Evolutionary conservation across 2,329 filamentous ascomycete genomes (phyloP), one percentile per base, ranked within the genome.

Genomic region (Sphaerulina populicola): DNA sequence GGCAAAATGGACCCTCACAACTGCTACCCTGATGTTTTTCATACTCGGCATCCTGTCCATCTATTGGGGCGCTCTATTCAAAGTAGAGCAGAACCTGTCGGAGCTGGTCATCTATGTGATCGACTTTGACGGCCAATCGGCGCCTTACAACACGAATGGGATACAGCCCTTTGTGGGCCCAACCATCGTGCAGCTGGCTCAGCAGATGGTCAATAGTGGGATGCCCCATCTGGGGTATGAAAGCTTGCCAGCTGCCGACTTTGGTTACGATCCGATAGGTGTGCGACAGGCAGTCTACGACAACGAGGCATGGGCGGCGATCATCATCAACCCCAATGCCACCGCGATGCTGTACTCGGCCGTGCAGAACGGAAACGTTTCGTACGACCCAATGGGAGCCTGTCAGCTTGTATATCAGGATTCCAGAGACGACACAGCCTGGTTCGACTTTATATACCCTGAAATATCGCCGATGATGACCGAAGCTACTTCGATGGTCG

Each of bases 241-340:
- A 0, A 69, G 77, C 35, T 67, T 75, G 3, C 62, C 72, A 0
- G 69, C 78, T 0, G 68, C 72, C 1, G 67, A 75, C 3, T 84
- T 81, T 67, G 64, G 74, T 57, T 72, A 78, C 58, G 77, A 82
- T 49, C 76, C 78, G 0, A 67, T 75, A 31, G 69, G 71, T 12
- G 80, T 83, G 2, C 74, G 79, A 3, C 74, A 78, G 58, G 75
- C 72, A 3, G 71, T 85, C 1, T 83, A 81, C 62, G 70, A 83
- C 49, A 77, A 74, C 57, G 68, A 80, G 29, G 73, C 74, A 8
- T 84, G 77, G 72, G 80, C 77, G 0, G 81, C 81, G 0, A 73
- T 85, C 42, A 73, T 84, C 49, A 71, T 85, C 57, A 80, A 82
- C 54, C 64, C 79, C 1, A 83, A 84, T 57, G 80, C 82, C 0